Evolutionary conservation across 169 alveolate species (phyloP), one percentile per base, ranked within the genome.

Genomic region (Eimeria praecox): DNA sequence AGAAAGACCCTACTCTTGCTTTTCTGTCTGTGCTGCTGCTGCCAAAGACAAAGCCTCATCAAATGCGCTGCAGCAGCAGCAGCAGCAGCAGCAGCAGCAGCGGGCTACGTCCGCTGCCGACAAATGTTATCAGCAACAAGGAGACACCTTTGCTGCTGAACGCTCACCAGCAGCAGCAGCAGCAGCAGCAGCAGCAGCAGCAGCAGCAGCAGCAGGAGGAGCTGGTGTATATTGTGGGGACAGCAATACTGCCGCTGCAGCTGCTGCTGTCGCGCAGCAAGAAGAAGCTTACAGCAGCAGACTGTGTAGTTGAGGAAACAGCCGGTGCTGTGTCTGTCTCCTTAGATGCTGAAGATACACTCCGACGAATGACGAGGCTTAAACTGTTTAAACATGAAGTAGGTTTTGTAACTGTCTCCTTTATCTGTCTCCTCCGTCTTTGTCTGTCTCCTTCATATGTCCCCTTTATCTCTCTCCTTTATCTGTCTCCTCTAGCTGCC

Each of bases 11-110:
- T 24, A 69, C 95, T 42, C 6, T 89, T 46, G 86, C 77, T n/a
- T 75, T 89, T 6, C 40, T 89, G 3, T 89, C 95, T 42, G 87
- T 89, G n/a, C 4, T 89, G 20, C 87, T 44, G 27, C 64, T 89
- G 8, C 66, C 46, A 5, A 64, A 38, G 46, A 27, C 42, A 33
- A 82, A 66, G 30, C 3, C 69, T 69, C 95, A 89, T n/a, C n/a
- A n/a, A n/a, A n/a, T 22, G 62, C 20, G 22, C 42, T 44, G 46
- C 40, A 62, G 54, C 66, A n/a, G 22, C 30, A 44, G 52, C 46
- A 27, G n/a, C 69, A 64, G 52, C 54, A 62, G 87, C 12, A 16
- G 30, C 46, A 64, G 95, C 87, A 56, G 95, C 95, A 9, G 86
- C 66, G 20, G 4, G 27, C 24, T 56, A 27, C 24, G 8, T 3